Evolutionary conservation across 768 basidiomycete genomes (phyloP), one percentile per base, ranked within the genome.

Genomic region (Russula earlei): DNA sequence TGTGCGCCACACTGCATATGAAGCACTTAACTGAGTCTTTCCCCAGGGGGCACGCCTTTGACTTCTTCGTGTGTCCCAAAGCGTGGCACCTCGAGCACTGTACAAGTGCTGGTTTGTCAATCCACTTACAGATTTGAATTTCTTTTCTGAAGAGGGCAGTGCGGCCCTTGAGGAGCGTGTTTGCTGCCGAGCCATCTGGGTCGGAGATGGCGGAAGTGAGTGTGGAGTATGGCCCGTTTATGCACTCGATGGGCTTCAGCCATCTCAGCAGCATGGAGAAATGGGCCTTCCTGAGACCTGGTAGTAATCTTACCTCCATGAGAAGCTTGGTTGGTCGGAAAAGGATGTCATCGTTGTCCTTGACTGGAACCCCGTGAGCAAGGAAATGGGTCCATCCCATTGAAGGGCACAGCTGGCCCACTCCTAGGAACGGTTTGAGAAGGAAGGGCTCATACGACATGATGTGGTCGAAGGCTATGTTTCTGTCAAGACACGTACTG

Each of bases 281-380:
- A 27, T n/a, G 5, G 0, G 5, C 10, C 2, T 6, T 29, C 14
- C 0, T n/a, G 0, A 45, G 17, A 0, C 44, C 10, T 5, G 27
- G 44, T 0, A 45, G 17, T 1, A 4, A 4, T 4, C 10, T 0
- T 2, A n/a, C n/a, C 8, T 24, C 44, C 1, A 17, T 2, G 2
- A 45, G 27, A 1, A 45, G 44, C 0, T 0, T 9, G 0, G n/a
- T 15, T 5, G 44, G 25, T 0, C 0, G 2, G 5, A 45, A 45
- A 1, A 5, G 0, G 3, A 2, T 0, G 0, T 5, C 27, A 1
- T 17, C 8, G 10, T 29, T 8, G 3, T 31, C 27, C 2, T 4
- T 10, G 1, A 12, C 10, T 2, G 44, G 44, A 17, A 45, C 44
- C 0, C 25, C 44, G 0, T 45, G 27, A 0, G 4, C 27, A 5